Base-by-base conservation (phyloP, 495 filamentous ascomycete genomes). In the Hypoxylon rickii region DNA sequence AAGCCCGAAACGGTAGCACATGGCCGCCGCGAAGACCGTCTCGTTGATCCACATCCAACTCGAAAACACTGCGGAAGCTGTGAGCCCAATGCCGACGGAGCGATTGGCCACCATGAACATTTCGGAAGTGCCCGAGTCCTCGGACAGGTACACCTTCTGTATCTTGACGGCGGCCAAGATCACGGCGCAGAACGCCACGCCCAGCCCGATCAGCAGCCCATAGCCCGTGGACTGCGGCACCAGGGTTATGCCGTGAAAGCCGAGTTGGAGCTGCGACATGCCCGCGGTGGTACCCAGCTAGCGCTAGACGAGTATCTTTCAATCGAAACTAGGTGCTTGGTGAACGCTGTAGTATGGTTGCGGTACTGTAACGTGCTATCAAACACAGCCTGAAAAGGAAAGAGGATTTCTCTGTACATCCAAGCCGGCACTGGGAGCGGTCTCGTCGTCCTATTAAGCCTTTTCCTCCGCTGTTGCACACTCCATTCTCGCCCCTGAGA, bases 41-140 rank as follows among this genome's bases (percentile, higher is more conserved):
- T 83, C 86, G 42, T 85, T 84, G 20, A 84, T 85, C 87, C 88
- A 92, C 18, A 89, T 92, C 89, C 89, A 94, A 43, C 82, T 86
- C 52, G 85, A 89, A 7, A 92, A 89, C 10, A 93, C 89, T 10
- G 89, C 89, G 24, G 86, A 86, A 1, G 89, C 86, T 10, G 92
- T 89, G 7, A 94, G 73, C 33, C 89, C 89, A 12, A 87, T 87
- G 58, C 90, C 92, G 61, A 94, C 89, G 20, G 89, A 90, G 29
- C 89, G 74, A 19, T 89, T 89, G 18, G 89, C 89, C 7, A 89
- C 92, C 49, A 82, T 86, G 79, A 92, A 94, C 86, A 90, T 91
- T 72, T 94, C 89, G 0, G 87, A 90, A 4, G 89, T 94, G 70
- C 90, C 89, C 5, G 92, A 79, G 73, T 94, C 89, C 83, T 90